phyloP scores from a whole-genome alignment of 2,329 filamentous ascomycete species.

The Fusarium poae region DNA sequence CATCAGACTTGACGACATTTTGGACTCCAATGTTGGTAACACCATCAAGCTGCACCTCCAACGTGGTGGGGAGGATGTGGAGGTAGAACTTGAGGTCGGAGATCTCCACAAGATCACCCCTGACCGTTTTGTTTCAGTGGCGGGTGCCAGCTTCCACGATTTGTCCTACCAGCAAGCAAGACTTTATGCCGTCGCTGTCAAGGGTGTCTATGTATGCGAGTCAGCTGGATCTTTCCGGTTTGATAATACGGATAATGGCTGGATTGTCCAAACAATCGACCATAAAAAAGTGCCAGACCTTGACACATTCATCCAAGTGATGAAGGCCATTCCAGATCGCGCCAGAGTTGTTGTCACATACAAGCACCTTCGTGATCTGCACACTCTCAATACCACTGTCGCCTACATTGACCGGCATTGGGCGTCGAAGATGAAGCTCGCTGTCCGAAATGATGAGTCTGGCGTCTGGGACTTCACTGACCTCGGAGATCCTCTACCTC shows the following conservation, averaged over 20 bases:
- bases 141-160: constrained; percentile 94
- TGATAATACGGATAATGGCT: constrained; percentile 89
- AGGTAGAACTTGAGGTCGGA: constrained; percentile 86
- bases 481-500: constrained; percentile 83
- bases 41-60: constrained; percentile 86
- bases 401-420: constrained; percentile 95
- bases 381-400: constrained; percentile 93
- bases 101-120: constrained; percentile 96
- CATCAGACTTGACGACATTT: constrained; percentile 87
- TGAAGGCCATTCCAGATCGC: constrained; percentile 85
- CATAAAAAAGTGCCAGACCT: constrained; percentile 92
- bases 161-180: constrained; percentile 98
- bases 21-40: constrained; percentile 87
- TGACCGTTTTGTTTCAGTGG: constrained; percentile 93
- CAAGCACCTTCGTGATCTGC: constrained; percentile 93
- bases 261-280: constrained; percentile 93
- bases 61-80: constrained; percentile 87
- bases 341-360: constrained; percentile 93
- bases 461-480: constrained; percentile 96
- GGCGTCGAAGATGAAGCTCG: constrained; percentile 94
- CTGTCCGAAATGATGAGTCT: constrained; percentile 87
- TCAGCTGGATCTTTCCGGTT: constrained; percentile 95
- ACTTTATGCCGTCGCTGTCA: constrained; percentile 90
- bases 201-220: constrained; percentile 95
- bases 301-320: constrained; percentile 88